Evolutionary conservation across 1,139 yeast species (phyloP), one percentile per base, ranked within the genome.

Genomic region (Pichia sp.): DNA sequence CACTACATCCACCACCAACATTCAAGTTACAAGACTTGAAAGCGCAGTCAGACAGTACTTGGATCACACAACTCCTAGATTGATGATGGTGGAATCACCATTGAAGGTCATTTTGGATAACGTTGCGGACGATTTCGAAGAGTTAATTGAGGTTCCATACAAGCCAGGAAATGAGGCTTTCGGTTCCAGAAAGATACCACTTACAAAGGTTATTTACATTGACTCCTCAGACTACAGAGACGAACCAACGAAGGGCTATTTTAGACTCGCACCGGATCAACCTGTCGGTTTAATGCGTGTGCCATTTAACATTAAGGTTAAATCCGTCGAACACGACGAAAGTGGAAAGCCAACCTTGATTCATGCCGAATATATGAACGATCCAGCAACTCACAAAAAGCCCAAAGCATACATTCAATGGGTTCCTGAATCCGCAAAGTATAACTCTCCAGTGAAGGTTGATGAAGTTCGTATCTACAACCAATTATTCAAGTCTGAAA

Each of bases 341-440:
- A 40, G 59, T 12, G 96, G 96, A 18, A 66, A 72, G 34, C 73
- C 87, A 36, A 64, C 66, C 15, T 77, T 75, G 60, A 74, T 93
- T 40, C 79, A 80, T 48, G 96, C 84, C 32, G 74, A 81, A 53
- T 91, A 91, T 58, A 86, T 87, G 55, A 75, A 75, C 47, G 84
- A 73, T 39, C 62, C 67, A 34, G 59, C 60, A 29, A 66, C 67
- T 33, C 72, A 70, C 52, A 62, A 59, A 49, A 84, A 82, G 54
- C 96, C 97, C 50, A 91, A 88, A 71, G 87, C 98, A 2, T 93
- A 69, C 56, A 87, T 93, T 55, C 98, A 93, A 64, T 93, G 99
- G 99, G 78, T 93, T 38, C 95, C 96, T 31, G 74, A 75, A 44
- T 66, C 77, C 14, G 66, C 69, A 27, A 70, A 72, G 42, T 66